Base-by-base conservation (phyloP, 2,329 filamentous ascomycete genomes). In the Colletotrichum liaoningense region DNA sequence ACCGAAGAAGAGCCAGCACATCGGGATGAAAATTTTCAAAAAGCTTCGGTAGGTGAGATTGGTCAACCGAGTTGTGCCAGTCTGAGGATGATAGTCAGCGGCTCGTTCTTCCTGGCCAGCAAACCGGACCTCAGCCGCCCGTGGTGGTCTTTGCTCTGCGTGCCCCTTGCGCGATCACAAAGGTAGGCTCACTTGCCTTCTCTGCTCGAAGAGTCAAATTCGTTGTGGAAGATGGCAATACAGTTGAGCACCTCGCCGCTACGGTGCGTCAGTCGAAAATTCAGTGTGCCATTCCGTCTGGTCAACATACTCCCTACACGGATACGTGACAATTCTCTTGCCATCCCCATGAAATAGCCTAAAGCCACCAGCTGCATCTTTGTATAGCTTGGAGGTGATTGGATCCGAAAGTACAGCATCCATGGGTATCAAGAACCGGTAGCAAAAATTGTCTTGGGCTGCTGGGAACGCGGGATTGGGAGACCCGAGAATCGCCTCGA, bases 341-440 rank as follows among this genome's bases (percentile, higher is more conserved):
- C 77, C 75, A 19, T 68, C 19, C 33, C 59, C 68, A 4, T 68
- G 72, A 19, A 74, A 74, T 62, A 74, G 59, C 16, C 57, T 58
- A 8, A 74, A 57, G 11, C 68, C 38, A 1, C 68, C 80, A 0
- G 79, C 11, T 0, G 67, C 77, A 26, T 68, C 46, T 3, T 77
- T 76, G 14, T 77, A 65, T 1, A 73, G 19, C 6, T 66, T 16
- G 2, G 46, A 30, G 54, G 57, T 80, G 78, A 76, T 78, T 79
- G 67, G 76, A 77, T 24, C 74, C 69, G 9, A 80, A 80, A 46
- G 77, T 74, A 7, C 81, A 12, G 77, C 74, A 24, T 79, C 77
- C 16, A 84, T 67, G 0, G 81, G 78, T 9, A 84, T 79, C 3
- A 84, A 77, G 68, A 84, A 84, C 1, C 83, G 81, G 57, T 81